Base-by-base conservation (phyloP, 768 basidiomycete species). In the Pholiota microspora region DNA sequence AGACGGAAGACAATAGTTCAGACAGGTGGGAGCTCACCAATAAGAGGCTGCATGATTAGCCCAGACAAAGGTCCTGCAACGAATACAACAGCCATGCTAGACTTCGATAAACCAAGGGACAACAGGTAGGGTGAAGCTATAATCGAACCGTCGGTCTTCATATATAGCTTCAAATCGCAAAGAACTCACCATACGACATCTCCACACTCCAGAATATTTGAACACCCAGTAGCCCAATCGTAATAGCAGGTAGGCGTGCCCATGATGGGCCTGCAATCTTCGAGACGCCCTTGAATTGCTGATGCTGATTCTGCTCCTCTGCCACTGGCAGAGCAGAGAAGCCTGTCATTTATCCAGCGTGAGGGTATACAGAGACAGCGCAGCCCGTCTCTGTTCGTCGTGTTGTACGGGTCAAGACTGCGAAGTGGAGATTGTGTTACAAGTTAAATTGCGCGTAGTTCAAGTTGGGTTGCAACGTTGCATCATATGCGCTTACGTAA, bases 141-240 rank as follows among this genome's bases (percentile, higher is more conserved):
- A 21, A 16, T 9, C 29, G 7, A 31, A 31, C 7, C 23, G 21
- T 25, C 53, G 7, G 51, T 16, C 32, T 31, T 1, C 16, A 24
- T 12, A 13, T 23, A 10, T 15, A 8, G 9, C 9, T 25, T 3
- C 16, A 46, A 9, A 47, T 62, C 31, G 51, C 72, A 12, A 32
- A 7, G 0, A 16, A 62, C 73, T 32, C 29, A 76, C 90, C 92
- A 58, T 96, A 94, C 0, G 91, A 88, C 92, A 97, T 94, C 65
- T 97, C 94, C 10, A 96, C 87, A 1, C 88, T 89, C 95, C 95
- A 97, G 45, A 96, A 82, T 56, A 93, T 83, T 67, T 92, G 90
- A 0, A 95, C 85, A 5, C 94, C 94, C 2, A 93, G 69, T 49
- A 95, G 71, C 0, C 91, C 89, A 6, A 94, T 63, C 0, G 93